phyloP scores from a whole-genome alignment of 495 filamentous ascomycete species.

The Delitschia confertaspora region DNA sequence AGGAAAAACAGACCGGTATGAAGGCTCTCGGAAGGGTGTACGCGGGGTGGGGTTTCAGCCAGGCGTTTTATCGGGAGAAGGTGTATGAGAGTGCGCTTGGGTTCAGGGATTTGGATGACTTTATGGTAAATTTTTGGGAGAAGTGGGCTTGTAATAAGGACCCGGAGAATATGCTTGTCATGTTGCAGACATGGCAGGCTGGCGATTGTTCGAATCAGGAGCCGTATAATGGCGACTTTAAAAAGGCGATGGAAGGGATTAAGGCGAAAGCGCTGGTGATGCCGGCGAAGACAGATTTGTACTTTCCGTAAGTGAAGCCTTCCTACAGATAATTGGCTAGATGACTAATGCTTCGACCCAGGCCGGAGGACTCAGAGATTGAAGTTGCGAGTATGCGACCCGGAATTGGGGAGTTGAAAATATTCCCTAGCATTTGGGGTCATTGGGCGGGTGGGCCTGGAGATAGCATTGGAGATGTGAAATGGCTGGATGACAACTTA shows the following conservation, averaged over 20 bases:
- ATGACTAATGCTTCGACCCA: slow-evolving; percentile 28
- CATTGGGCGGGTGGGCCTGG: slow-evolving; percentile 51
- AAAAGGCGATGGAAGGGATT: slow-evolving; percentile 55
- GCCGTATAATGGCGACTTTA: slow-evolving; percentile 56
- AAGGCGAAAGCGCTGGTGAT: slow-evolving; percentile 59
- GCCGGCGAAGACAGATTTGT: slow-evolving; percentile 59
- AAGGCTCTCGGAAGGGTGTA: slow-evolving; percentile 64
- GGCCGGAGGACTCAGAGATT: slow-evolving; percentile 59
- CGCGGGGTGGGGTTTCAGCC: slow-evolving; percentile 68
- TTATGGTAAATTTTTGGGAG: slow-evolving; percentile 65
- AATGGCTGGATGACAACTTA: slow-evolving; percentile 57
- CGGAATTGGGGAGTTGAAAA: slow-evolving; percentile 48
- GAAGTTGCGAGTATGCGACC: slow-evolving; percentile 56
- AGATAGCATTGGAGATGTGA: slow-evolving; percentile 53
- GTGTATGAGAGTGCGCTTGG: slow-evolving; percentile 52
- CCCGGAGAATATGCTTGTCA: slow-evolving; percentile 56
- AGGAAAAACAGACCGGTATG: slow-evolving; percentile 52
- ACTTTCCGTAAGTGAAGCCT: slow-evolving; percentile 55
- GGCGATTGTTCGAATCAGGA: slow-evolving; percentile 56
- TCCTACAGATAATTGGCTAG: background rate
- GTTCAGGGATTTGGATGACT: slow-evolving; percentile 56
- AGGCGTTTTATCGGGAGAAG: slow-evolving; percentile 61
- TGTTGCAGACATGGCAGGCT: slow-evolving; percentile 68
- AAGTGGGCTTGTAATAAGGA: slow-evolving; percentile 61
- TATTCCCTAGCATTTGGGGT: slow-evolving; percentile 60